Evolutionary conservation across 305 asterid genomes (phyloP).

Genomic region (Fraxinus dipetala): DNA sequence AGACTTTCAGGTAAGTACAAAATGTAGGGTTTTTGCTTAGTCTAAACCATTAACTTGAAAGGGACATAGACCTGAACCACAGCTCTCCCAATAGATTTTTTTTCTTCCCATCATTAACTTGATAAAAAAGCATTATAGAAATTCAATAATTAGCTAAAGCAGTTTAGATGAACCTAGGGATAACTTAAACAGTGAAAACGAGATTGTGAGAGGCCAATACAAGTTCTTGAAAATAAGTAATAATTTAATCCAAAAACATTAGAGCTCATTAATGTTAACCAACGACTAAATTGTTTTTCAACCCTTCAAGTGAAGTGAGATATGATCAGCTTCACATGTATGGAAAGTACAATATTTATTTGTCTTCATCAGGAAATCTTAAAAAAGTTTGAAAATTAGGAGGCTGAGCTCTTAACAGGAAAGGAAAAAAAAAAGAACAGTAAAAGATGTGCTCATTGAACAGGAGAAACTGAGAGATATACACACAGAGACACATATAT

Average conservation of each 20-base stretch:
- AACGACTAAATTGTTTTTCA: slow-evolving; percentile 6
- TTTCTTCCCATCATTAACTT: slow-evolving; percentile 40
- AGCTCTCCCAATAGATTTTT: slow-evolving; percentile 30
- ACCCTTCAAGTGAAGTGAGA: background rate
- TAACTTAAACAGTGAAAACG: background rate
- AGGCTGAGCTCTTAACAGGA: background rate
- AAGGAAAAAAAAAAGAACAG: background rate
- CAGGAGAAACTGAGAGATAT: background rate
- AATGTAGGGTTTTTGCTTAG: slow-evolving; percentile 33
- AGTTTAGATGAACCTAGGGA: background rate
- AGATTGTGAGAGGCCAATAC: background rate
- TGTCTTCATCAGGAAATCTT: slow-evolving; percentile 8
- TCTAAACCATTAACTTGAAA: slow-evolving; percentile 38
- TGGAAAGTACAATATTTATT: slow-evolving; percentile 8
- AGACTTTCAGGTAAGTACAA: slow-evolving; percentile 33
- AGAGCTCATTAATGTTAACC: slow-evolving; percentile 9
- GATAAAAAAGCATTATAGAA: slow-evolving; percentile 23
- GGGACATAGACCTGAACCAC: slow-evolving; percentile 46
- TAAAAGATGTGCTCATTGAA: background rate
- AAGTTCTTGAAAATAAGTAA: background rate
- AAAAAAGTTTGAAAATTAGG: slow-evolving; percentile 1
- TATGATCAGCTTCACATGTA: background rate
- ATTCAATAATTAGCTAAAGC: slow-evolving; percentile 8
- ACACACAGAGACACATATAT: background rate
- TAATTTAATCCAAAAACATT: slow-evolving; percentile 5